These are phyloP conservation scores for Spathaspora sp. DNA, from an alignment of 805 yeast genomes.

Conservation along the genomic window DNA sequence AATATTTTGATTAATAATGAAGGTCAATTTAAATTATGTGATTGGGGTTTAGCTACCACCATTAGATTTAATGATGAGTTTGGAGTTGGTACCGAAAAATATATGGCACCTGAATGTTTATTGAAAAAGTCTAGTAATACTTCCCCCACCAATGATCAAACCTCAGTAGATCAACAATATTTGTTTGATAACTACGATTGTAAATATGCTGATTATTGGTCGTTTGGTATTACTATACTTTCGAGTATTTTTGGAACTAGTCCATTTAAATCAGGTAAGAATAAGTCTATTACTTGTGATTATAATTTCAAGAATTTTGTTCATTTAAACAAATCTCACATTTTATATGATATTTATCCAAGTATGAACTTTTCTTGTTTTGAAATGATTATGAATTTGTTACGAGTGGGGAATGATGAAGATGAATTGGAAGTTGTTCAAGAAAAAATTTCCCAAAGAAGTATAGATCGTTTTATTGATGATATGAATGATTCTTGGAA, in stretches of 20 bases:
- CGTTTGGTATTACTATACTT: constrained; percentile 48
- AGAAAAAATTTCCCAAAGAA: constrained; percentile 25
- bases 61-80: constrained; percentile 24
- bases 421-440: constrained; percentile 22
- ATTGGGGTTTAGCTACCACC: constrained; percentile 69
- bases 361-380: constrained; percentile 42
- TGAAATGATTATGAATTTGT: constrained; percentile 36
- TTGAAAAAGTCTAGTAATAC: constrained; percentile 7
- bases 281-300: constrained; percentile 26
- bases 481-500: constrained; percentile 26
- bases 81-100: constrained; percentile 55
- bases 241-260: constrained; percentile 50
- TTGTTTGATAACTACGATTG: constrained; percentile 25
- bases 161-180: constrained; percentile 15
- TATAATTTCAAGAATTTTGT: constrained; percentile 42
- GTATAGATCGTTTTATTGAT: constrained; percentile 29
- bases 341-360: constrained; percentile 48
- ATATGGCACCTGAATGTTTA: constrained; percentile 55
- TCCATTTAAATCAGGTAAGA: constrained; percentile 42
- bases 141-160: neutral
- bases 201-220: constrained; percentile 51
- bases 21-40: constrained; percentile 60
- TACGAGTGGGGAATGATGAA: constrained; percentile 34
- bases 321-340: constrained; percentile 30
- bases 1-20: constrained; percentile 52